phyloP scores from a whole-genome alignment of 2,329 filamentous ascomycete genomes.

The Fusarium cicatricum region DNA sequence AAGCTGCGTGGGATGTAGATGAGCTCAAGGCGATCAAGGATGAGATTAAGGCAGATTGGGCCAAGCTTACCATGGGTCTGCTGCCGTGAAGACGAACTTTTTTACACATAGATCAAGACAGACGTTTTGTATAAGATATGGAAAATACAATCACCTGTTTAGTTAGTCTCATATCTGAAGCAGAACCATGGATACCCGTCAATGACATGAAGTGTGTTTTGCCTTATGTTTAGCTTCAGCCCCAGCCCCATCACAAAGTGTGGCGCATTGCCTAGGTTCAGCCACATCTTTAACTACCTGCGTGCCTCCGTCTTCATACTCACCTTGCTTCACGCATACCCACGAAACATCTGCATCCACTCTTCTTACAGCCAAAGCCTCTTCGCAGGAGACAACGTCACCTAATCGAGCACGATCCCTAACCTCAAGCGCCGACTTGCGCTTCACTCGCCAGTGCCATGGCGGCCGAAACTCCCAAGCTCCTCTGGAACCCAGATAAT shows the following conservation, averaged over 20 bases:
- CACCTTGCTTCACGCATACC: not conserved
- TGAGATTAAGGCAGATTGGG: conserved; percentile 41
- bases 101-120: too few species aligned
- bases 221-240: not conserved
- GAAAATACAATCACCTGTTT: too few species aligned
- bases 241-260: not conserved
- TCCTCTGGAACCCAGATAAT: conserved; percentile 96
- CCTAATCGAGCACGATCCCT: not conserved
- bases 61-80: conserved; percentile 33
- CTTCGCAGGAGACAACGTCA: not conserved
- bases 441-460: conserved; percentile 36
- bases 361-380: not conserved
- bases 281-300: conserved; percentile 11
- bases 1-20: conserved; percentile 60
- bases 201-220: too few species aligned
- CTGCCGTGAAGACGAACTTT: too few species aligned
- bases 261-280: conserved; percentile 14
- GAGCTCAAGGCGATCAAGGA: conserved; percentile 53
- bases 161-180: too few species aligned
- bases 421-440: not conserved
- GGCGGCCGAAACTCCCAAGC: conserved; percentile 55
- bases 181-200: too few species aligned
- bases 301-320: too few species aligned
- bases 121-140: too few species aligned
- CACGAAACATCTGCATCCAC: conserved; percentile 3